Conservation (phyloP, 2,329 filamentous ascomycete species). For the Rhinocladiella mackenziei region DNA sequence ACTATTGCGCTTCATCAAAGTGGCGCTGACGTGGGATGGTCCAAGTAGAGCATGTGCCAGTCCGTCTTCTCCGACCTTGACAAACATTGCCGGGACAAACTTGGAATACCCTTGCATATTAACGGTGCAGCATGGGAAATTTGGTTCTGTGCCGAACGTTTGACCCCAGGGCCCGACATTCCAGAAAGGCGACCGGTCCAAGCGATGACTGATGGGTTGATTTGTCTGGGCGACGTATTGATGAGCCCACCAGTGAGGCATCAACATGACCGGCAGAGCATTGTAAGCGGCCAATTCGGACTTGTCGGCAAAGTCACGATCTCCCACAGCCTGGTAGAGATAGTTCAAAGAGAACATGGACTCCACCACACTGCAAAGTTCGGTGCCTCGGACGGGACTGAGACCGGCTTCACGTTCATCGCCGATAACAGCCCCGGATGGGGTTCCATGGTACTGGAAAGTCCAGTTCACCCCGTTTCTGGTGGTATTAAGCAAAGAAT, state of each 20-base stretch:
- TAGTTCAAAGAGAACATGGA: constrained; percentile 51
- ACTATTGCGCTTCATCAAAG: constrained; percentile 34
- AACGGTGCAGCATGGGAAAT: constrained; percentile 55
- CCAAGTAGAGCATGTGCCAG: constrained; percentile 51
- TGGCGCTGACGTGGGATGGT: constrained; percentile 43
- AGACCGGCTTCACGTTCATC: constrained; percentile 49
- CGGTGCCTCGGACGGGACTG: constrained; percentile 43
- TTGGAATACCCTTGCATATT: constrained; percentile 59
- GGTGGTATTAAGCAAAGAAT: constrained; percentile 40
- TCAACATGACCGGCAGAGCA: constrained; percentile 50
- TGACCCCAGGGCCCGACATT: constrained; percentile 46
- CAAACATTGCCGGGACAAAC: constrained; percentile 49
- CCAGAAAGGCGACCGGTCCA: constrained; percentile 46
- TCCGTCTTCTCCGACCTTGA: constrained; percentile 41
- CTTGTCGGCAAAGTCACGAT: constrained; percentile 49
- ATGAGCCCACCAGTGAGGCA: constrained; percentile 54
- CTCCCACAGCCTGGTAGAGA: constrained; percentile 49
- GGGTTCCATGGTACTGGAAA: constrained; percentile 46
- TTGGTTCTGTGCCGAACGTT: constrained; percentile 52
- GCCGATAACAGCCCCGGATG: constrained; percentile 48
- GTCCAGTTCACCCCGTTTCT: constrained; percentile 47
- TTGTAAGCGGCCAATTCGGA: constrained; percentile 54
- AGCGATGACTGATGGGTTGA: constrained; percentile 47
- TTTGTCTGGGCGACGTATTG: constrained; percentile 55
- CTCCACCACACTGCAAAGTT: constrained; percentile 52